Percentiles rank a stretch among this genome's conserved stretches.
These are phyloP conservation scores for Schwanniomyces pseudopolymorphus DNA, from an alignment of 805 yeast species.

Conservation along the genomic window DNA sequence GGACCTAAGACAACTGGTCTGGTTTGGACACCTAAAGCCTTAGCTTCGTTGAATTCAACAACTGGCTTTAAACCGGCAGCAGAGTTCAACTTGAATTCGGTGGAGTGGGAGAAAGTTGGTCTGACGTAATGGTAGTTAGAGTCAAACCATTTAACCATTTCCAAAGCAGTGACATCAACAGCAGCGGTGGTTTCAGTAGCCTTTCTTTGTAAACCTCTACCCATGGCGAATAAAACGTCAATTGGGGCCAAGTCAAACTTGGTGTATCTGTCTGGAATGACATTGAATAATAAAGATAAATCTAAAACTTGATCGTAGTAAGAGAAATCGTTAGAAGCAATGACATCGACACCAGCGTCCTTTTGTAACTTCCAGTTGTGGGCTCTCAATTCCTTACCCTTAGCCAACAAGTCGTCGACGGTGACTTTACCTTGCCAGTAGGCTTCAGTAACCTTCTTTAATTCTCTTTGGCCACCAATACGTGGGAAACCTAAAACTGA, in stretches of 20 bases:
- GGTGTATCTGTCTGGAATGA: conserved; percentile 94
- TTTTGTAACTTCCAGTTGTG: conserved; percentile 97
- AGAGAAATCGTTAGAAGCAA: conserved; percentile 97
- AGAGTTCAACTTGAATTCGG: conserved; percentile 87
- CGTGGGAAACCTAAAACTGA: conserved; percentile 99
- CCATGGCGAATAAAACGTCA: conserved; percentile 97
- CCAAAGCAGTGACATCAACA: conserved; percentile 97
- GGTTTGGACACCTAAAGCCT: conserved; percentile 92
- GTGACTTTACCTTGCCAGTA: conserved; percentile 96
- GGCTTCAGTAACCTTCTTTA: conserved; percentile 97
- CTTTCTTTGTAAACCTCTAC: conserved; percentile 98
- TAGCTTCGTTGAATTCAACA: conserved; percentile 97
- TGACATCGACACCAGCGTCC: conserved; percentile 95
- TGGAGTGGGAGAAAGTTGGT: conserved; percentile 96
- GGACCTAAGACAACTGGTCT: conserved; percentile 98
- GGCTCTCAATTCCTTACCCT: conserved; percentile 94
- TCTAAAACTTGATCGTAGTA: conserved; percentile 97
- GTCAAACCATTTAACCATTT: conserved; percentile 99
- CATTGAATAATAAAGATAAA: conserved; percentile 88
- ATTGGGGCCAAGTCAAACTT: conserved; percentile 84
- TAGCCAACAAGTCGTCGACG: conserved; percentile 82
- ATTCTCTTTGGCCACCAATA: conserved; percentile 99
- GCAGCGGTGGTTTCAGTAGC: conserved; percentile 84
- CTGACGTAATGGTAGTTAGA: conserved; percentile 99
- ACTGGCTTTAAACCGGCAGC: conserved; percentile 86